Conservation (phyloP, 306 rosid species). For the Comarum palustre region DNA sequence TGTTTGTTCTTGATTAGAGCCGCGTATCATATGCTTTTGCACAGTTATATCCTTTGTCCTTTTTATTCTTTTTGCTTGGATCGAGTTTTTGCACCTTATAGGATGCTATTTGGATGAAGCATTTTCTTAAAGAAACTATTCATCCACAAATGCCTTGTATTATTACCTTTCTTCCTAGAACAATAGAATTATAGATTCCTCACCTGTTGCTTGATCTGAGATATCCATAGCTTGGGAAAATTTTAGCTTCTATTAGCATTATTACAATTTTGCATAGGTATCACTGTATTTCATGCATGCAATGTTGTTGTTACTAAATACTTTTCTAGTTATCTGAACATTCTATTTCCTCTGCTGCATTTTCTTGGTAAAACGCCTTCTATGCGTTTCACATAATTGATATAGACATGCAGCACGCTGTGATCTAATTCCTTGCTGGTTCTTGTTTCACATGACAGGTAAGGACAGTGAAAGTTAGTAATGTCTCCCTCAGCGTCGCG, state of each 20-base stretch:
- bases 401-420: background rate
- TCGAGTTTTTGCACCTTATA: background rate
- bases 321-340: background rate
- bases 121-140: too few species aligned
- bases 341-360: background rate
- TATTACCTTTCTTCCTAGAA: too few species aligned
- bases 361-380: background rate
- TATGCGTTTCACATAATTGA: background rate
- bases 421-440: background rate
- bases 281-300: background rate
- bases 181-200: too few species aligned
- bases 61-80: background rate
- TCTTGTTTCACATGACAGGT: conserved; percentile 27
- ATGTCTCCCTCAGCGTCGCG: conserved; percentile 46
- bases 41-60: too few species aligned
- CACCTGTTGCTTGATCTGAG: background rate
- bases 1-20: background rate
- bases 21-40: too few species aligned
- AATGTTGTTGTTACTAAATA: background rate
- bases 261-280: background rate
- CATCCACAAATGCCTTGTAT: too few species aligned
- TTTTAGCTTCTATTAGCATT: background rate
- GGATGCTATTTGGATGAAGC: too few species aligned
- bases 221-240: background rate
- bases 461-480: conserved; percentile 49